Evolutionary conservation across 2,329 filamentous ascomycete species (phyloP).

Genomic region (Fonsecaea nubica): DNA sequence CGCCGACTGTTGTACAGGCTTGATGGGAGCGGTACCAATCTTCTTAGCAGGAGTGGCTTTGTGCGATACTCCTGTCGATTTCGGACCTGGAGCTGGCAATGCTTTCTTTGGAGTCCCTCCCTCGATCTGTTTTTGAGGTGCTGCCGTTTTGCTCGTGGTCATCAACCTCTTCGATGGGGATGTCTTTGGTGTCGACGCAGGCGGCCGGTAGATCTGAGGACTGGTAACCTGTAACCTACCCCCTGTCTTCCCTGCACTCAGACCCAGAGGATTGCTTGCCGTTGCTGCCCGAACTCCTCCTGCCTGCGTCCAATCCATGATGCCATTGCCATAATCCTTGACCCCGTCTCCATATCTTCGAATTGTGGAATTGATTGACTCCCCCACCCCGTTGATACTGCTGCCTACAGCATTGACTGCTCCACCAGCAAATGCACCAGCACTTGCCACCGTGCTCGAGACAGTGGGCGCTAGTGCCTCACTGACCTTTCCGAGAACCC

Average conservation of each 20-base stretch:
- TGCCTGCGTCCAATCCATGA: slow-evolving; percentile 43
- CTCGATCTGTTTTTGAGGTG: slow-evolving; percentile 36
- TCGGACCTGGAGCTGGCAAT: slow-evolving; percentile 29
- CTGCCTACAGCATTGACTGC: slow-evolving; percentile 39
- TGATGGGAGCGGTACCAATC: slow-evolving; percentile 16
- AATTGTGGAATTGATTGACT: slow-evolving; percentile 38
- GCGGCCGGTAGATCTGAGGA: slow-evolving; percentile 34
- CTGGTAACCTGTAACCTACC: slow-evolving; percentile 37
- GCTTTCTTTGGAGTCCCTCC: slow-evolving; percentile 31
- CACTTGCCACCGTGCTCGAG: slow-evolving; percentile 35
- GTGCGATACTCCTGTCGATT: slow-evolving; percentile 1
- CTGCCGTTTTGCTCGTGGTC: slow-evolving; percentile 34
- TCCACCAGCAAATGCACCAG: slow-evolving; percentile 38
- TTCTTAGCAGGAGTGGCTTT: slow-evolving; percentile 28
- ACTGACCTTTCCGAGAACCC: slow-evolving; percentile 39
- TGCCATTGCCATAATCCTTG: slow-evolving; percentile 41
- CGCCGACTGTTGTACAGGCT: slow-evolving; percentile 13
- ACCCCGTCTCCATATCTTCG: slow-evolving; percentile 38
- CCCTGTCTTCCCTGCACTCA: slow-evolving; percentile 33
- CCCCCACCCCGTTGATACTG: slow-evolving; percentile 41
- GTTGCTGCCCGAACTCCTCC: slow-evolving; percentile 36
- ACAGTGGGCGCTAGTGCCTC: slow-evolving; percentile 39
- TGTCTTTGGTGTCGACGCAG: slow-evolving; percentile 31
- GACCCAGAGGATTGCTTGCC: slow-evolving; percentile 41
- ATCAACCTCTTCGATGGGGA: slow-evolving; percentile 39